A percentile compares a stretch with the other conserved stretches of the same genome.
Conservation (phyloP, 2,329 filamentous ascomycete species). For the Ceratocystis diversiconidia region DNA sequence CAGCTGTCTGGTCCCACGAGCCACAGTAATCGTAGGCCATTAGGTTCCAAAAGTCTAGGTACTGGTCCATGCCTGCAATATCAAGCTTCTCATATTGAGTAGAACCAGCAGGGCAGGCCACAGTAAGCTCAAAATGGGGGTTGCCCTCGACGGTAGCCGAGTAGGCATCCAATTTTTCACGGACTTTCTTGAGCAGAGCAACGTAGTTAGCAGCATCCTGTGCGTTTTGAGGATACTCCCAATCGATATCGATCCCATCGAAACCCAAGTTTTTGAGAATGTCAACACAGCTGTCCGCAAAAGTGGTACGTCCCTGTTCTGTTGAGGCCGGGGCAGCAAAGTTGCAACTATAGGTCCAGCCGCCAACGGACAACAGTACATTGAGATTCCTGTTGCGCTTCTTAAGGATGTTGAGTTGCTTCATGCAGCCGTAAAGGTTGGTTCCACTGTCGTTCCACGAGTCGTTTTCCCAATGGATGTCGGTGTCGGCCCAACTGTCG, state of each 20-base stretch:
- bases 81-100: slow-evolving; percentile 49
- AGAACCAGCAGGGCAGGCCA: slow-evolving; percentile 48
- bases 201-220: slow-evolving; percentile 45
- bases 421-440: slow-evolving; percentile 79
- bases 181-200: slow-evolving; percentile 41
- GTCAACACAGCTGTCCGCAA: slow-evolving; percentile 59
- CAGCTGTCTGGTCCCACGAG: slow-evolving; percentile 57
- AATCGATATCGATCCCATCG: slow-evolving; percentile 54
- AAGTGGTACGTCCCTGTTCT: slow-evolving; percentile 49
- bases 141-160: slow-evolving; percentile 28
- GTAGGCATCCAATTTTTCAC: slow-evolving; percentile 45
- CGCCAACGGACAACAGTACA: slow-evolving; percentile 72
- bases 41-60: slow-evolving; percentile 62
- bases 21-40: slow-evolving; percentile 88
- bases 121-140: slow-evolving; percentile 48
- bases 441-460: slow-evolving; percentile 57
- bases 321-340: slow-evolving; percentile 65
- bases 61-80: slow-evolving; percentile 47
- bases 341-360: slow-evolving; percentile 83
- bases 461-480: slow-evolving; percentile 60
- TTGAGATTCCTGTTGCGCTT: slow-evolving; percentile 69
- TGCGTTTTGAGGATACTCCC: slow-evolving; percentile 48
- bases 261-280: slow-evolving; percentile 72
- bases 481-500: slow-evolving; percentile 51
- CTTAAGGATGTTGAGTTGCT: slow-evolving; percentile 79